Evolutionary conservation across 768 basidiomycete species (phyloP), one percentile per base, ranked within the genome.

Genomic region (Crassisporium funariophilum): DNA sequence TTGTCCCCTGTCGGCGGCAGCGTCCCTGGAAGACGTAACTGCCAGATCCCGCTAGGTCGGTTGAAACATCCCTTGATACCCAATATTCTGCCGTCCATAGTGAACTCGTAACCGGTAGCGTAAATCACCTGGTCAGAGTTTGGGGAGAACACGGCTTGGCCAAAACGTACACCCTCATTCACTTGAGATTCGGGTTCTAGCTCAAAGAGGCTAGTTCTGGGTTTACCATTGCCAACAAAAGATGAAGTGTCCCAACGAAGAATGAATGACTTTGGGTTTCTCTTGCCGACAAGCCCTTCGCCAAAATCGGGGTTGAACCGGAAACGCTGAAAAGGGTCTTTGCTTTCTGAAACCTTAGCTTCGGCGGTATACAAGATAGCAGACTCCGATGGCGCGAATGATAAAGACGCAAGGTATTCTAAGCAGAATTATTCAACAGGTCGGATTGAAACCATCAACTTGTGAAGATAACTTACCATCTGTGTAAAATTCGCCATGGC

Each of bases 321-420:
- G 51, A 81, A 86, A 44, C 77, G 78, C 15, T 62, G 59, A 46
- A 66, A 74, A 2, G 69, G 66, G 11, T 63, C 47, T 8, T 50
- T 62, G 33, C 36, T 53, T n/a, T 57, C 44, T 4, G 65, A 65
- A 8, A 45, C 51, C 12, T 78, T 81, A 0, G 63, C 72, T 56
- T 88, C 86, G 2, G 85, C 86, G 3, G 74, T 72, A 50, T 88
- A 88, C 11, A 85, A 54, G 8, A 88, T 54, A 0, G 75, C 70
- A 2, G 66, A 62, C 47, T 83, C 80, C 2, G 76, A 71, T 0
- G 75, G 73, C 4, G 79, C 74, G 60, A 87, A 88, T 0, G 72
- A 68, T 10, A 84, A 61, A 0, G 76, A 74, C 3, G 71, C 71
- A 12, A 84, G 56, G 43, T 66, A 73, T 41, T 83, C 85, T 87